Percentiles rank a stretch among this genome's conserved stretches.
Conservation (phyloP, 2,329 filamentous ascomycete genomes). For the Dothistroma septosporum region DNA sequence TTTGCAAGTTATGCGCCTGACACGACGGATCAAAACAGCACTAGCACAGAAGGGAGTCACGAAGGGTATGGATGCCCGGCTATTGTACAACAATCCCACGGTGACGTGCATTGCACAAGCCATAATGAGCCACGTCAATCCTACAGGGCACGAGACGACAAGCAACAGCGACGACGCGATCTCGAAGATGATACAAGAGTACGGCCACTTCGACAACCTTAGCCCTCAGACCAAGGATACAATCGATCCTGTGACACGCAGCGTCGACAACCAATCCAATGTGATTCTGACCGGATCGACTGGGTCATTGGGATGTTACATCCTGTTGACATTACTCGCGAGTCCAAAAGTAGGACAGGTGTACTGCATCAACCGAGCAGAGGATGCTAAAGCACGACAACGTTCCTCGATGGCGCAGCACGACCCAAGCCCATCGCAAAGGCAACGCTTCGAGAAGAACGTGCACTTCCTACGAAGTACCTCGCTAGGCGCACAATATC, state of each 20-base stretch:
- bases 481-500: not conserved
- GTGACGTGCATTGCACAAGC: constrained; percentile 1
- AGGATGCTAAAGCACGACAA: constrained; percentile 9
- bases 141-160: too few species aligned
- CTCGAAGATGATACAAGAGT: not conserved
- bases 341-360: constrained; percentile 9
- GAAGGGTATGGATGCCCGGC: constrained; percentile 3
- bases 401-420: not conserved
- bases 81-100: constrained; percentile 9
- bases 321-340: constrained; percentile 20
- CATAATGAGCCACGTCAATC: not conserved
- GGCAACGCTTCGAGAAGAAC: too few species aligned
- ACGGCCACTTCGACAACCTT: not conserved
- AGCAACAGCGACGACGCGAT: not conserved
- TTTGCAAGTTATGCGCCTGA: constrained; percentile 26
- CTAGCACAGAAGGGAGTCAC: not conserved
- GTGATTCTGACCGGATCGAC: constrained; percentile 36
- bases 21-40: constrained; percentile 18
- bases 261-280: not conserved
- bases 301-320: constrained; percentile 32
- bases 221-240: not conserved
- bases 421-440: not conserved
- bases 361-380: constrained; percentile 25
- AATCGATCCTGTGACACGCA: not conserved
- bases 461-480: not conserved